These are phyloP conservation scores for Sarocladium brachiariae DNA, from an alignment of 2,329 filamentous ascomycete species.

Conservation along the genomic window DNA sequence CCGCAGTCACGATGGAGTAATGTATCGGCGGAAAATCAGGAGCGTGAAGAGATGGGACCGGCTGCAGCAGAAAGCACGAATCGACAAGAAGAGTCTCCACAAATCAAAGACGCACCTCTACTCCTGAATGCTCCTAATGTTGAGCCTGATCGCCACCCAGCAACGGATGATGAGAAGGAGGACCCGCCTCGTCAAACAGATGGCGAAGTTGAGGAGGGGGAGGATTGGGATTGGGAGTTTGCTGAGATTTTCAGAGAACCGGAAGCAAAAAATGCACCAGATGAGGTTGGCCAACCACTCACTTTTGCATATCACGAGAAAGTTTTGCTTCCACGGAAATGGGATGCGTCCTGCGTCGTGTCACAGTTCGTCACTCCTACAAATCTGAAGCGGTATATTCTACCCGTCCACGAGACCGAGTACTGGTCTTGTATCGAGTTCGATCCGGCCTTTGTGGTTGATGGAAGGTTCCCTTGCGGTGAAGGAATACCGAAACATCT, in stretches of 20 bases:
- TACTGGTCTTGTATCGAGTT: conserved; percentile 33
- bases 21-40: not conserved
- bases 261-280: conserved; percentile 28
- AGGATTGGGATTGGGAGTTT: conserved; percentile 33
- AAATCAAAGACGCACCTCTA: not conserved
- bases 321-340: conserved; percentile 37
- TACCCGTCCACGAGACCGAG: conserved; percentile 32
- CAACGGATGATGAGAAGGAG: not conserved
- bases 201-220: conserved; percentile 18
- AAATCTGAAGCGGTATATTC: conserved; percentile 35
- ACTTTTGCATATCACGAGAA: conserved; percentile 35
- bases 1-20: not conserved
- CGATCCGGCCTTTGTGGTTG: conserved; percentile 35
- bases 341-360: conserved; percentile 34
- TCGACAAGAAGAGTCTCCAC: not conserved
- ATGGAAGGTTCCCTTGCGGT: not conserved
- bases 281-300: conserved; percentile 40
- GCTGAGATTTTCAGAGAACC: conserved; percentile 30
- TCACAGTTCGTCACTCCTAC: conserved; percentile 37
- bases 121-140: too few relatives aligned
- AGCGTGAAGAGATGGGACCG: not conserved
- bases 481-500: conserved; percentile 1
- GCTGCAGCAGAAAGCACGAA: not conserved
- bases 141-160: not conserved
- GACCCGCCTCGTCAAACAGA: not conserved